Evolutionary conservation across 1,284 basidiomycete species (phyloP), one percentile per base, ranked within the genome.

Genomic region (Lentinus polychrous): DNA sequence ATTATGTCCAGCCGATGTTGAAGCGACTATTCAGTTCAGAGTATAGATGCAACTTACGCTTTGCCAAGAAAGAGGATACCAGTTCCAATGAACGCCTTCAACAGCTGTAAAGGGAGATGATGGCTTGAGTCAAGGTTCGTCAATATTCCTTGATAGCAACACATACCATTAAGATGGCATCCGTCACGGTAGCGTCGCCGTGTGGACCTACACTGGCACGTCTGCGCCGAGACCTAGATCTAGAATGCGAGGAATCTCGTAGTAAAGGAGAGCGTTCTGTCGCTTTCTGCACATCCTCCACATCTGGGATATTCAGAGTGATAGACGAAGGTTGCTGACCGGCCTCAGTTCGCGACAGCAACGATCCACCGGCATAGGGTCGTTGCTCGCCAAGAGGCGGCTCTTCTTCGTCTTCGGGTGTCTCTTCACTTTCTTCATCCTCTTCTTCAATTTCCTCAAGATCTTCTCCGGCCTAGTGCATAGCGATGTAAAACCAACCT

Each of bases 51-150:
- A 7, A 72, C 84, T 61, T 63, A 85, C 78, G 86, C 95, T 71
- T 94, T 97, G 50, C 93, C 96, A 45, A 99, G 78, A 73, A 99
- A 99, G 22, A 99, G 68, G 10, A 99, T 86, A 31, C 95, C 95
- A 8, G 95, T 99, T 17, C 95, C 95, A 45, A 99, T 86, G 61
- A 99, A 99, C 0, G 91, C 87, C 68, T 99, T 98, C 52, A 96
- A 69, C 49, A 96, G 69, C 91, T 93, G 53, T 18, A 37, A n/a
- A n/a, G n/a, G n/a, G n/a, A n/a, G 36, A 44, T 34, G 36, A 15
- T 43, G 14, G 6, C n/a, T n/a, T 24, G 51, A n/a, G 40, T 45
- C 18, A 24, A 34, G 33, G 43, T 17, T 50, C 35, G 23, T 48
- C 35, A 43, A 52, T n/a, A n/a, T n/a, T n/a, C n/a, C n/a, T n/a